Evolutionary conservation across 345 rosid genomes (phyloP), one percentile per base, ranked within the genome.

Genomic region (Sisymbrium irio): DNA sequence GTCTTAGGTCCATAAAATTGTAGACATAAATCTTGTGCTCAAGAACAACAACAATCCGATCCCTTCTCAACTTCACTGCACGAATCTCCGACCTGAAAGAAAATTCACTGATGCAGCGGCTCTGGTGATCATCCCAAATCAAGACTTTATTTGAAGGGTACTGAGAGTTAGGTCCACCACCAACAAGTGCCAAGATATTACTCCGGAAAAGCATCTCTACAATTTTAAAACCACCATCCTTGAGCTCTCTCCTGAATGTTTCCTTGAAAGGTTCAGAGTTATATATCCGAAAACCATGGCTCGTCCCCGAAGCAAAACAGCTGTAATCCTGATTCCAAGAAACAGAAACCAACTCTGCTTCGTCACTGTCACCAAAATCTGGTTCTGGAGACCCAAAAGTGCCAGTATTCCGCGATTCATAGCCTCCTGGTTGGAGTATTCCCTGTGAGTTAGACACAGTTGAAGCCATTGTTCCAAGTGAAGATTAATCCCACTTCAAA

Each of bases 151-250:
- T 88, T 4, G 96, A 84, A 58, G 98, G 89, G 62, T 91, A 89
- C 72, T 84, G 94, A 20, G 96, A 88, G 80, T 89, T 85, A 53
- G 84, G 76, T 57, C 73, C 84, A 69, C 78, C 83, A 33, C 98
- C 97, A 62, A 88, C 97, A 6, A 93, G 97, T 2, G 96, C 98
- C 76, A 91, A 59, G 74, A 93, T 85, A 81, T 91, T 91, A 85
- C 88, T 83, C 4, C 97, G 83, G 80, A 93, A 91, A 67, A 93
- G 87, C 98, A 93, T 93, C 83, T 93, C 98, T 15, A 93, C 96
- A 62, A 88, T 86, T 69, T 80, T 85, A 73, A 93, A 89, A 17
- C 97, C 94, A 12, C 96, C 96, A 40, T 80, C 82, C 64, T 85
- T 82, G 10, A 88, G 69, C 73, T 88, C 90, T 18, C 94, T 78